A percentile compares a stretch with the other conserved stretches of the same genome.
These are phyloP conservation scores for Kwoniella sp. DNA, from an alignment of 768 basidiomycete genomes.

Conservation along the genomic window DNA sequence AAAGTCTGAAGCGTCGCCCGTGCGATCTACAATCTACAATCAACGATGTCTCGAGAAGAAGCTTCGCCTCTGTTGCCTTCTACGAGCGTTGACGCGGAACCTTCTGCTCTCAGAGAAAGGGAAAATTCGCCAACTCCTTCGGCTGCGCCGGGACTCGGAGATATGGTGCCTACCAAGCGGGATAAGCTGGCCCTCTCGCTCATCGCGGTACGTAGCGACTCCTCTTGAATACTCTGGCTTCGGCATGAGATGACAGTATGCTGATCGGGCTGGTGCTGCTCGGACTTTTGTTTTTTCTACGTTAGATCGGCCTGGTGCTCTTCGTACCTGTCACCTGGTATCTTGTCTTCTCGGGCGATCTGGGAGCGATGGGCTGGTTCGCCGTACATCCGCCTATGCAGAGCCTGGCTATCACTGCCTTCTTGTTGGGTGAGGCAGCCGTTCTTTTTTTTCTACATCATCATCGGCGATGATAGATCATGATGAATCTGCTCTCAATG, in stretches of 20 bases:
- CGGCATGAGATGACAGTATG: too few relatives aligned
- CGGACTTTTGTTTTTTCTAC: background rate
- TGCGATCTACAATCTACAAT: too few relatives aligned
- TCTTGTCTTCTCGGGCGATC: conserved; percentile 37
- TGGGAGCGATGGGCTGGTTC: conserved; percentile 63
- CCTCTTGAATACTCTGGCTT: background rate
- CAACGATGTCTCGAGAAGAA: conserved; percentile 20
- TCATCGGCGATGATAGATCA: background rate
- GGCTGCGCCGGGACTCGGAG: background rate
- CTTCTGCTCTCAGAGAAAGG: background rate
- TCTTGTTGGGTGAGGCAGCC: conserved; percentile 65
- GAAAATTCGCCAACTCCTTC: background rate
- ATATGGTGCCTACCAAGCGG: conserved; percentile 24
- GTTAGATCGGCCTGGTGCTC: conserved; percentile 34
- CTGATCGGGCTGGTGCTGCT: background rate
- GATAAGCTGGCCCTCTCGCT: conserved; percentile 20
- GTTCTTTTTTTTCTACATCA: background rate
- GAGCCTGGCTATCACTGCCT: conserved; percentile 62
- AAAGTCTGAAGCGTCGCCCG: too few relatives aligned
- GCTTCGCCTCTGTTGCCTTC: conserved; percentile 17
- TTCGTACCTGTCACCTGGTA: conserved; percentile 47
- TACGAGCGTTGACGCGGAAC: conserved; percentile 10
- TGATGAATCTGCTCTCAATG: background rate
- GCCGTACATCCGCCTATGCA: conserved; percentile 69
- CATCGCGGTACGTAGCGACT: conserved; percentile 8